Evolutionary conservation across 2,329 filamentous ascomycete genomes (phyloP).

Genomic region (Colletotrichum neosansevieriae): DNA sequence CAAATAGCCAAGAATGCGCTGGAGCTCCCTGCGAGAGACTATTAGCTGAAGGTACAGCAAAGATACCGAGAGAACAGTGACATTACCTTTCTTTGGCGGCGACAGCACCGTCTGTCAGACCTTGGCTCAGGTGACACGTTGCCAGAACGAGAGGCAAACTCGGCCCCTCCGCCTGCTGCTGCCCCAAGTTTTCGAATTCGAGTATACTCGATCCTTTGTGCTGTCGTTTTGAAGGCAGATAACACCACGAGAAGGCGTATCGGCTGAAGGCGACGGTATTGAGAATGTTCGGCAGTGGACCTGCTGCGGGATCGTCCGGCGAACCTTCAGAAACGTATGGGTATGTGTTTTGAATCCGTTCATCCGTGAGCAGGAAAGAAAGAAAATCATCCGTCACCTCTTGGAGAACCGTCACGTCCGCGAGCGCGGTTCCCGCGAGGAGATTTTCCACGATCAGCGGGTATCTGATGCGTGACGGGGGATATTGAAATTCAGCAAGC

Average conservation of each 20-base stretch:
- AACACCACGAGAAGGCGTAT: constrained; percentile 66
- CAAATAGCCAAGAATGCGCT: constrained; percentile 62
- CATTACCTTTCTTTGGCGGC: constrained; percentile 60
- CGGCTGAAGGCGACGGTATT: constrained; percentile 72
- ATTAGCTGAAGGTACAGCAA: background rate
- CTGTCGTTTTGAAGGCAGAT: constrained; percentile 63
- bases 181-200: constrained; percentile 49
- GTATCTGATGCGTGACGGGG: constrained; percentile 57
- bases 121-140: constrained; percentile 71
- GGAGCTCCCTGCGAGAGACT: constrained; percentile 58
- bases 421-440: constrained; percentile 53
- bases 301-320: constrained; percentile 62
- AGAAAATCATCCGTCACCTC: constrained; percentile 76
- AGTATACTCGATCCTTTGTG: constrained; percentile 62
- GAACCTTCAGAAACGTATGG: constrained; percentile 69
- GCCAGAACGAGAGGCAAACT: constrained; percentile 62
- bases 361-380: constrained; percentile 62
- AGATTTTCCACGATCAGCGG: constrained; percentile 58
- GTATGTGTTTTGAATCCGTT: constrained; percentile 61
- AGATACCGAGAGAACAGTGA: no score
- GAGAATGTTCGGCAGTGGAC: constrained; percentile 69
- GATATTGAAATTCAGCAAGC: constrained; percentile 63
- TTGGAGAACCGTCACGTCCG: constrained; percentile 67
- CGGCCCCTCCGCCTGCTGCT: constrained; percentile 40
- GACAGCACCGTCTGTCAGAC: constrained; percentile 69